Conservation (phyloP, 2,329 filamentous ascomycete species). For the Neofusicoccum cordaticola region DNA sequence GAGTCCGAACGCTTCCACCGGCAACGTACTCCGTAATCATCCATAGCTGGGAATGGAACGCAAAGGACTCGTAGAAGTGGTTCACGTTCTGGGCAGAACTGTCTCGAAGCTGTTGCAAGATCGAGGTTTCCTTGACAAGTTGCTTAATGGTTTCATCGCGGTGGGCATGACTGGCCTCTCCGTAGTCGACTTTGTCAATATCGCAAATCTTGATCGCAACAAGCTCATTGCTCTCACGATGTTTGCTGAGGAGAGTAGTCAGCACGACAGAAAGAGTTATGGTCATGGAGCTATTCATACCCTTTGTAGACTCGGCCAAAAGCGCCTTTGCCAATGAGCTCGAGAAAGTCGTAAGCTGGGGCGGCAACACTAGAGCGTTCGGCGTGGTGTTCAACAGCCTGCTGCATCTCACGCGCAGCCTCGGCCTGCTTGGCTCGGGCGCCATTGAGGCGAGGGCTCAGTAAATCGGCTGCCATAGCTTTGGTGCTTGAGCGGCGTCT, state of each 20-base stretch:
- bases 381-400: constrained; percentile 61
- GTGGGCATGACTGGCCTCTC: constrained; percentile 25
- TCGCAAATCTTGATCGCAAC: constrained; percentile 82
- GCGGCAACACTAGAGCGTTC: constrained; percentile 58
- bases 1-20: constrained; percentile 71
- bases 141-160: constrained; percentile 35
- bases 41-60: constrained; percentile 78
- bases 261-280: constrained; percentile 16
- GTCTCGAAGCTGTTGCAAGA: constrained; percentile 70
- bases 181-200: constrained; percentile 70
- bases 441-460: constrained; percentile 19
- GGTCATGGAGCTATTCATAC: constrained; percentile 29
- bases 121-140: constrained; percentile 56
- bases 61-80: constrained; percentile 73
- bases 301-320: constrained; percentile 74
- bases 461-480: constrained; percentile 3
- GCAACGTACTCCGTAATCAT: constrained; percentile 85
- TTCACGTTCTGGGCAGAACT: constrained; percentile 83
- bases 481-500: constrained; percentile 5
- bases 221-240: constrained; percentile 46
- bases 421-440: constrained; percentile 62
- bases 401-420: constrained; percentile 70
- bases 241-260: constrained; percentile 30
- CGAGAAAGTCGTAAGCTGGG: constrained; percentile 66
- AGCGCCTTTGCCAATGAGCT: constrained; percentile 72